Evolutionary conservation across 2,329 filamentous ascomycete species (phyloP), one percentile per base, ranked within the genome.

Genomic region (Alternaria postmessia): DNA sequence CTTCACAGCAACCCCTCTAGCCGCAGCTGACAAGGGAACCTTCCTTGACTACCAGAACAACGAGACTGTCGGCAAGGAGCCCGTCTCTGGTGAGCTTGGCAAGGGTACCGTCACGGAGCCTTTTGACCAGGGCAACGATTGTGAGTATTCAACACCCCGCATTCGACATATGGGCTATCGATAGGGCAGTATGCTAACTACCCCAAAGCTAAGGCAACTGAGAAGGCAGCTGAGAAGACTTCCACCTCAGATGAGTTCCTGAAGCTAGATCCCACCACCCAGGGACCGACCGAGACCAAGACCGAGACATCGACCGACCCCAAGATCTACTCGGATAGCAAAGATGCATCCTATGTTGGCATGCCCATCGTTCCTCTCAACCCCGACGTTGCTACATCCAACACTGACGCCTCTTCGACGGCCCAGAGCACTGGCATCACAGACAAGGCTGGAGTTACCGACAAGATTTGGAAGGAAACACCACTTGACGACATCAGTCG

Each of bases 91-190:
- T 22, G 81, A 87, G 54, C 81, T 84, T 57, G 92, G 92, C 41
- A 82, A 90, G 74, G 90, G 91, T 3, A 84, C 85, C 20, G 84
- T 83, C 41, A 87, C 86, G 9, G 89, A 94, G 75, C 92, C 92
- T 0, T 96, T 89, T 70, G 92, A 96, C 74, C 87, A 88, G 59
- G 92, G 92, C 51, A 95, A 95, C 20, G 54, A 57, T 34, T 38
- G 61, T 63, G 26, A 58, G 57, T 41, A 4, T 14, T 26, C 11
- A n/a, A 16, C 36, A 34, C 14, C 26, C 12, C n/a, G 7, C 36
- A 39, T 18, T 39, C 22, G 5, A 22, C 24, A 38, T 5, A 26
- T 14, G 11, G 3, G 3, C 14, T 20, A 22, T 58, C 11, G n/a
- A 8, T 12, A 16, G 7, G 22, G 12, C 32, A 32, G 16, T 26